Conservation (phyloP, 2,329 filamentous ascomycete species). For the Venturia carpophila region DNA sequence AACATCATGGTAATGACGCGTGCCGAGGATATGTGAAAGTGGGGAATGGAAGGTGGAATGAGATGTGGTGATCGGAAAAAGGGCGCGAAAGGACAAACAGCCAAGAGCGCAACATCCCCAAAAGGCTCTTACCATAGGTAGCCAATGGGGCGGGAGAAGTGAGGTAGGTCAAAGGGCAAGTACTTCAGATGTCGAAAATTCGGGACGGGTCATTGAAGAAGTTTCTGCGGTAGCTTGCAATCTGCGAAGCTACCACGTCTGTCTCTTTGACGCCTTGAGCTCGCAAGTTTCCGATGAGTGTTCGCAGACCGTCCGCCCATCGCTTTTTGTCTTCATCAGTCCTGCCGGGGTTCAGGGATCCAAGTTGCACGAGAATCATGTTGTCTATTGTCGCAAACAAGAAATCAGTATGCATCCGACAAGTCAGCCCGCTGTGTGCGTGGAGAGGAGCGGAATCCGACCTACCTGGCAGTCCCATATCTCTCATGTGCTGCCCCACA, state of each 20-base stretch:
- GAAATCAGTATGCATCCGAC: constrained; percentile 20
- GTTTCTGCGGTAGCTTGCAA: constrained; percentile 33
- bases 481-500: constrained; percentile 69
- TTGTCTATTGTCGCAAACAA: constrained; percentile 51
- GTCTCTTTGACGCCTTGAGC: constrained; percentile 32
- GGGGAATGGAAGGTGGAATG: neutral
- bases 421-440: constrained; percentile 17
- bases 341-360: constrained; percentile 54
- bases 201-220: constrained; percentile 35
- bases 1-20: constrained; percentile 7
- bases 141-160: neutral
- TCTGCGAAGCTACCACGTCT: constrained; percentile 33
- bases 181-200: constrained; percentile 30
- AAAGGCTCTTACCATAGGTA: neutral
- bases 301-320: constrained; percentile 33
- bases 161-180: neutral
- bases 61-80: constrained; percentile 6
- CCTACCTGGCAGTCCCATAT: constrained; percentile 68
- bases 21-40: constrained; percentile 4
- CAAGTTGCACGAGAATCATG: constrained; percentile 64
- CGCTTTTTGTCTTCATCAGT: constrained; percentile 52
- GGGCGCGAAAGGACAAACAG: neutral
- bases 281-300: constrained; percentile 32
- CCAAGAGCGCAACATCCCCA: constrained; percentile 2
- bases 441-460: constrained; percentile 26